Base-by-base conservation (phyloP, 1,139 yeast species). In the Geotrichum candidum region DNA sequence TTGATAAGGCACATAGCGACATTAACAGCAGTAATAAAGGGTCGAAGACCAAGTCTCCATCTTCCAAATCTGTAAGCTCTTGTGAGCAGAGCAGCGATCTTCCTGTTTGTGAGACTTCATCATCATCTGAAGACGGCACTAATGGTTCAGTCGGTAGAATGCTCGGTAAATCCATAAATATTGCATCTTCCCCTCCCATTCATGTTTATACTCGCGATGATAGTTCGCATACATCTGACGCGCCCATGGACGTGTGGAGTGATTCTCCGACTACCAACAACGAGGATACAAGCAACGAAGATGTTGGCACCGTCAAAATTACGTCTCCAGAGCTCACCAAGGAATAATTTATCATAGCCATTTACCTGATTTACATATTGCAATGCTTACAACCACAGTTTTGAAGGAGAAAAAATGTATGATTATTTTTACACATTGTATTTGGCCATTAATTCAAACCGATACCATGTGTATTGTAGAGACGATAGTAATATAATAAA, bases 281-380 rank as follows among this genome's bases (percentile, higher is more conserved):
- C n/a, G 59, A 55, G 15, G 61, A 59, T 18, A 53, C 56, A 18
- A 18, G 23, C 22, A 29, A 46, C 10, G 59, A 55, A 13, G 61
- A 59, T 18, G 53, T 55, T 31, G 50, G 50, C n/a, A 59, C 61
- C 15, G 61, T 55, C 18, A 59, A 55, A 29, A 48, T 54, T 48
- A 53, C 61, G 3, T 57, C 61, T n/a, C 53, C 53, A 7, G 48
- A 41, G 22, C 48, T 10, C 22, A 15, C 13, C 22, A 41, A 41
- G 18, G 48, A 15, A 6, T 41, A 41, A 41, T 41, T n/a, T 15
- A 41, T 41, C 48, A 41, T 41, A 18, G n/a, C 9, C 18, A 7
- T 15, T 41, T 41, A n/a, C n/a, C 10, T 3, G 22, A 6, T 41
- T 41, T 41, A 41, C 48, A 18, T 41, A 41, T 41, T 41, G 22